phyloP scores from a whole-genome alignment of 805 yeast species.

The Tetrapisispora pingtungensis region DNA sequence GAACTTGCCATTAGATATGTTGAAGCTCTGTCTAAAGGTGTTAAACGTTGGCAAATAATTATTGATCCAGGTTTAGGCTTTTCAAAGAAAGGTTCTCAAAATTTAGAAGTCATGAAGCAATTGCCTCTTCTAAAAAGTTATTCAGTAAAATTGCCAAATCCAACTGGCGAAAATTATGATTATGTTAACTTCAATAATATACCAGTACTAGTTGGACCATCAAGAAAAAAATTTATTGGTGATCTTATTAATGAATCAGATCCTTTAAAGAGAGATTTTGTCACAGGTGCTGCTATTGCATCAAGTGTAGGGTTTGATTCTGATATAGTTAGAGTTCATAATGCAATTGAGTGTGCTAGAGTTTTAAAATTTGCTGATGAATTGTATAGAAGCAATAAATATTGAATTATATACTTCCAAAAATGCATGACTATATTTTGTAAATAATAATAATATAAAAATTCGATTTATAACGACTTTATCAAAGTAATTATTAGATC shows the following conservation, averaged over 20 bases:
- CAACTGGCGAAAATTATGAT: slow-evolving; percentile 8
- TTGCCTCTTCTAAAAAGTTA: slow-evolving; percentile 40
- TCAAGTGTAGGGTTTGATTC: slow-evolving; percentile 65
- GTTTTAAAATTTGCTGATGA: slow-evolving; percentile 63
- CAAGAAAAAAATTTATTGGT: slow-evolving; percentile 83
- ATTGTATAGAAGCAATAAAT: slow-evolving; percentile 12
- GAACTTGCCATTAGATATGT: slow-evolving; percentile 53
- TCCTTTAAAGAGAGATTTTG: slow-evolving; percentile 56
- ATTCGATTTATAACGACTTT: no score
- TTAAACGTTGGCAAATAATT: slow-evolving; percentile 82
- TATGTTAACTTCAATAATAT: slow-evolving; percentile 30
- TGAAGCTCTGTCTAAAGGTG: slow-evolving; percentile 51
- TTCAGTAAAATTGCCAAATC: slow-evolving; percentile 17
- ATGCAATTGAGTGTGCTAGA: slow-evolving; percentile 50
- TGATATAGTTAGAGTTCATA: slow-evolving; percentile 84
- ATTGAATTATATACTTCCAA: neutral
- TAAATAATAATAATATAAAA: no score
- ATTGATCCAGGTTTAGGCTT: slow-evolving; percentile 95
- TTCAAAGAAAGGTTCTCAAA: slow-evolving; percentile 73
- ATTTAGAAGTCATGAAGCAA: slow-evolving; percentile 51
- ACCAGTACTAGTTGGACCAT: slow-evolving; percentile 76
- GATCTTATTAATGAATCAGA: slow-evolving; percentile 46
- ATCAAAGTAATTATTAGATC: no score
- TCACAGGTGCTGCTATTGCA: slow-evolving; percentile 67
- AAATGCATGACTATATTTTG: slow-evolving; percentile 3